Percentiles rank a stretch among this genome's conserved stretches.
phyloP scores from a whole-genome alignment of 306 rosid species.

The Astragalus membranaceus region DNA sequence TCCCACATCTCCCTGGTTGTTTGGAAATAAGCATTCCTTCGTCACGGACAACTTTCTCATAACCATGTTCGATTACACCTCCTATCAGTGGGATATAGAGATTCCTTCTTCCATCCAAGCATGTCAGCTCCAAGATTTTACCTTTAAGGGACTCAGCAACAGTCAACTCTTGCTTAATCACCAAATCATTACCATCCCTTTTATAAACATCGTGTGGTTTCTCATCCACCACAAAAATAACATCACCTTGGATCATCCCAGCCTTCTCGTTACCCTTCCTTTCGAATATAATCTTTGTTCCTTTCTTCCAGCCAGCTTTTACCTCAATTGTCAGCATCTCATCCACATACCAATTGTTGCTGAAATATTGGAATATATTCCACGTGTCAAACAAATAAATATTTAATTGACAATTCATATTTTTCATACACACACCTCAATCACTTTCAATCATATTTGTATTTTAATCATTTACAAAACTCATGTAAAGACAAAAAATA shows the following conservation, averaged over 20 bases:
- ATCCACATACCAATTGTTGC: slow-evolving; percentile 52
- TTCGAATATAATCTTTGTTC: slow-evolving; percentile 82
- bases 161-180: slow-evolving; percentile 71
- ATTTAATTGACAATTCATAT: not conserved
- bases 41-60: slow-evolving; percentile 51
- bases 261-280: slow-evolving; percentile 91
- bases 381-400: slow-evolving; percentile 11
- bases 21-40: slow-evolving; percentile 96
- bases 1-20: slow-evolving; percentile 82
- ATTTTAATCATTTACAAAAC: not conserved
- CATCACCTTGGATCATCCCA: slow-evolving; percentile 77
- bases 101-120: slow-evolving; percentile 66
- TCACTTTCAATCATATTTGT: not conserved
- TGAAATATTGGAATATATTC: slow-evolving; percentile 34
- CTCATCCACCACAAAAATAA: slow-evolving; percentile 80
- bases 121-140: slow-evolving; percentile 55
- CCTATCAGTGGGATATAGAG: slow-evolving; percentile 45
- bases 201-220: slow-evolving; percentile 72
- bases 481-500: not conserved
- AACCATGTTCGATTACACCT: slow-evolving; percentile 57
- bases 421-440: not conserved
- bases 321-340: slow-evolving; percentile 89
- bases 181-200: slow-evolving; percentile 85
- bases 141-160: slow-evolving; percentile 87
- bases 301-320: slow-evolving; percentile 97